Evolutionary conservation across 169 alveolate genomes (phyloP).

Genomic region (Cryptosporidium canis): DNA sequence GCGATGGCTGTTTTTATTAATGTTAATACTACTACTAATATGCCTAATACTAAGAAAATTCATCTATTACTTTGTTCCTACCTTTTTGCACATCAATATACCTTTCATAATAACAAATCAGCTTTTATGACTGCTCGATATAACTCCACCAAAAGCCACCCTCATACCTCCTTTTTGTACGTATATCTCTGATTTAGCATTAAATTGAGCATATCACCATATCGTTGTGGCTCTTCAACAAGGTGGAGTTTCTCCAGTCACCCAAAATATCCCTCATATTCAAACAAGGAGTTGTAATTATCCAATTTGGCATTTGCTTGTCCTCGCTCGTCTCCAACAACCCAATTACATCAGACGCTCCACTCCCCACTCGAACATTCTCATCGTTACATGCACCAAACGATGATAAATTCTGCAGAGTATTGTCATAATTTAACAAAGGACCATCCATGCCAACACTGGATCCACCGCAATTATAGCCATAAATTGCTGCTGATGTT

Average conservation of each 20-base stretch:
- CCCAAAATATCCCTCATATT: conserved; percentile 53
- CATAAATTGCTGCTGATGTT: background rate
- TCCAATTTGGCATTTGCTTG: conserved; percentile 31
- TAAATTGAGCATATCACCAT: conserved; percentile 57
- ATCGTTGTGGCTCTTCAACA: conserved; percentile 39
- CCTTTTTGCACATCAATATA: no score
- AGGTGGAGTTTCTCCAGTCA: conserved; percentile 62
- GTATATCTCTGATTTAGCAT: background rate
- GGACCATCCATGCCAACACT: background rate
- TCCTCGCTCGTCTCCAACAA: conserved; percentile 24
- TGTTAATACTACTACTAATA: no score
- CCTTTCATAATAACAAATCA: background rate
- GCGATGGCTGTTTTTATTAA: no score
- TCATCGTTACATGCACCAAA: background rate
- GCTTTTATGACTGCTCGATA: no score
- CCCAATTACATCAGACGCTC: background rate
- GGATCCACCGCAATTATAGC: background rate
- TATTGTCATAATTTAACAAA: background rate
- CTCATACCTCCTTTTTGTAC: background rate
- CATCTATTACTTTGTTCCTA: no score
- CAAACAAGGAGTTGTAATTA: conserved; percentile 30
- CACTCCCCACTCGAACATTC: background rate
- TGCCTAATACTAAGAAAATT: no score
- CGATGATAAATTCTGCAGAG: background rate
- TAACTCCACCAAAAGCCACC: no score